Percentiles rank a stretch among this genome's conserved stretches.
These are phyloP conservation scores for Lactarius quietus DNA, from an alignment of 768 basidiomycete genomes.

Conservation along the genomic window DNA sequence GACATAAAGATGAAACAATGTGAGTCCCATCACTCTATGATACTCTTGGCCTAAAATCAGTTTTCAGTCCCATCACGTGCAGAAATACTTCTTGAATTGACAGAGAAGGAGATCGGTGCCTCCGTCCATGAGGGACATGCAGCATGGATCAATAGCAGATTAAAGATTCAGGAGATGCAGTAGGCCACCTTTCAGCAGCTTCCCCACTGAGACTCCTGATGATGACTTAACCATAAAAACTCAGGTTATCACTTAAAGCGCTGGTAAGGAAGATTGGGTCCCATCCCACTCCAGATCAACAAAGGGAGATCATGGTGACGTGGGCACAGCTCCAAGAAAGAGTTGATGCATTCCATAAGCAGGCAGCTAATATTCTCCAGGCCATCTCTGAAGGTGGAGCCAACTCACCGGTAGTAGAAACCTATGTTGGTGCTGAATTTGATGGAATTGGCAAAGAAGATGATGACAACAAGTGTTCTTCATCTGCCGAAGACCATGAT, in stretches of 20 bases:
- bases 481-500: too few species aligned
- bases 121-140: neutral
- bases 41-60: neutral
- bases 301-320: neutral
- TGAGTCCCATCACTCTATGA: too few species aligned
- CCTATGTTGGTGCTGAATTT: too few species aligned
- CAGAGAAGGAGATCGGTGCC: neutral
- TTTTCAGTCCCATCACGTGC: neutral
- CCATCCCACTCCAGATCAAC: neutral
- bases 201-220: neutral
- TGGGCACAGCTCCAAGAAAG: neutral
- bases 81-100: neutral
- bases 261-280: neutral
- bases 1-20: neutral
- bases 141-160: neutral
- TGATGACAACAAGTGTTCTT: too few species aligned
- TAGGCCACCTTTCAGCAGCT: neutral
- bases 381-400: too few species aligned
- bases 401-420: too few species aligned
- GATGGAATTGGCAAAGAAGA: too few species aligned
- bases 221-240: neutral
- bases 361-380: neutral
- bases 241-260: neutral
- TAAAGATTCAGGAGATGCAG: slow-evolving; percentile 12
- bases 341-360: neutral